A percentile compares a stretch with the other conserved stretches of the same genome.
These are phyloP conservation scores for Gliomastix tumulicola DNA, from an alignment of 2,329 filamentous ascomycete genomes.

Conservation along the genomic window DNA sequence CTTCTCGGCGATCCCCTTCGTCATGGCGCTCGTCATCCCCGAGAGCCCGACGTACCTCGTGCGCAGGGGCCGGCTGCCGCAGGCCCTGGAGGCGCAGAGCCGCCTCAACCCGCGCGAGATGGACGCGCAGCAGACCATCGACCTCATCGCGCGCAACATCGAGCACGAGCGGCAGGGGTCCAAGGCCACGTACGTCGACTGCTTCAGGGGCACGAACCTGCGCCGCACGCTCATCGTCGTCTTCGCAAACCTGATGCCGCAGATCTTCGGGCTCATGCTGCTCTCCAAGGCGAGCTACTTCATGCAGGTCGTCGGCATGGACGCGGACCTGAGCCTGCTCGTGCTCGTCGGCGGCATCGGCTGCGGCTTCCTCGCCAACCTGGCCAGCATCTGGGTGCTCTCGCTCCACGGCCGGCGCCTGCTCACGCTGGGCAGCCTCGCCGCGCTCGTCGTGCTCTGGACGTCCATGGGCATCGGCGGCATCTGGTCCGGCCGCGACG, in stretches of 20 bases:
- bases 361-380: constrained; percentile 35
- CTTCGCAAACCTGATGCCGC: constrained; percentile 32
- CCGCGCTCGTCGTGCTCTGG: constrained; percentile 27
- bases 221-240: constrained; percentile 32
- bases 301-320: constrained; percentile 24
- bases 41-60: constrained; percentile 44
- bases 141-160: constrained; percentile 38
- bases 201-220: constrained; percentile 34
- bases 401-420: constrained; percentile 28
- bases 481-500: constrained; percentile 1
- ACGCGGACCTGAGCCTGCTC: constrained; percentile 23
- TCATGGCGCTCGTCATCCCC: constrained; percentile 35
- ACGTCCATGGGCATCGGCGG: constrained; percentile 38
- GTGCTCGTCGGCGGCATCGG: constrained; percentile 37
- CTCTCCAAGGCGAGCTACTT: constrained; percentile 34
- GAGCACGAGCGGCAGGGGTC: constrained; percentile 24
- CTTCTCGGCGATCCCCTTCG: constrained; percentile 31
- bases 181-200: constrained; percentile 27
- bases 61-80: constrained; percentile 25
- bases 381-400: constrained; percentile 33
- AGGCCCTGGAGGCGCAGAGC: constrained; percentile 36
- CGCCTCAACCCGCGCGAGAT: constrained; percentile 25
- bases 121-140: constrained; percentile 19
- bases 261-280: constrained; percentile 36
- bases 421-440: constrained; percentile 26